Conservation (phyloP, 108 stramenopile species). For the Cylindrotheca closterium region DNA sequence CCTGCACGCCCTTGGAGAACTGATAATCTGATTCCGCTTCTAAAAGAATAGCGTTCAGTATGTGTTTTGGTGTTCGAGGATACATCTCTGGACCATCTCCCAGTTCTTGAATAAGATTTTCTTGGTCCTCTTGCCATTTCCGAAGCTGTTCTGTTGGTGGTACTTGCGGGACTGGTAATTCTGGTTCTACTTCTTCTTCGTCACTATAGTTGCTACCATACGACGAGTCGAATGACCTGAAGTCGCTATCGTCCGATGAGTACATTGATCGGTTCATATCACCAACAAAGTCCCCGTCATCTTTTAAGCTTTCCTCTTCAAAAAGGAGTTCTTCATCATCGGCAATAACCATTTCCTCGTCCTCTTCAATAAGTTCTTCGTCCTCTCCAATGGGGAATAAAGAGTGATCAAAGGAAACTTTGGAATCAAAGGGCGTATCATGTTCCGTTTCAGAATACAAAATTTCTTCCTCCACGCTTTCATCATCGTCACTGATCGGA, state of each 20-base stretch:
- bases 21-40: conserved; percentile 4
- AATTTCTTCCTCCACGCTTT: neutral
- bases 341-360: neutral
- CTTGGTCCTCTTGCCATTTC: neutral
- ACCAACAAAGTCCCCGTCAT: neutral
- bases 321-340: conserved; percentile 4
- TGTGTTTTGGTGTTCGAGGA: conserved; percentile 11
- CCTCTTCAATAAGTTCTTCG: neutral
- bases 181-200: no score
- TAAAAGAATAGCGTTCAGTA: conserved; percentile 13
- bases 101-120: neutral
- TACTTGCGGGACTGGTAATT: neutral
- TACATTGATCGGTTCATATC: neutral
- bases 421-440: no score
- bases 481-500: neutral
- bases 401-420: no score
- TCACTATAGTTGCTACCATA: no score
- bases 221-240: neutral
- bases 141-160: neutral
- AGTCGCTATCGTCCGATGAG: neutral
- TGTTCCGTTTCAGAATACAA: no score
- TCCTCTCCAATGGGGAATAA: no score
- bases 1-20: neutral
- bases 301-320: neutral
- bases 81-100: conserved; percentile 10